Conservation (phyloP, 352 stramenopile genomes). For the Pythium dissimile region DNA sequence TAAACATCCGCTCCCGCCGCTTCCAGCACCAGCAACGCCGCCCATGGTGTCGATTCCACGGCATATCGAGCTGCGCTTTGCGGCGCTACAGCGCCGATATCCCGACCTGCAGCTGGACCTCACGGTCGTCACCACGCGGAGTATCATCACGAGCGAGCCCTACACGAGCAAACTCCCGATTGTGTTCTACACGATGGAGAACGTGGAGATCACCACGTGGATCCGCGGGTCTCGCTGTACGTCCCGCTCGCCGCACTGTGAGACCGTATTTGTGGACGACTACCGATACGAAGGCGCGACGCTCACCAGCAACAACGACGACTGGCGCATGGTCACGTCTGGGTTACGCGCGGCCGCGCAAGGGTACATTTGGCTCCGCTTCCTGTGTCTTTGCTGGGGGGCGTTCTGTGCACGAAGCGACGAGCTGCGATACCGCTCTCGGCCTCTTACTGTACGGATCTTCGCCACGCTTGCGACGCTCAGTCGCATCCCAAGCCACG, state of each 20-base stretch:
- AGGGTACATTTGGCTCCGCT: constrained; percentile 19
- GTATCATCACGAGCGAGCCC: background rate
- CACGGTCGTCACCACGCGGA: constrained; percentile 13
- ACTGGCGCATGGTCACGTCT: background rate
- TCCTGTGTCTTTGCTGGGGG: constrained; percentile 2
- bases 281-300: constrained; percentile 24
- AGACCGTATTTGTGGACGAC: constrained; percentile 20
- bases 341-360: constrained; percentile 10
- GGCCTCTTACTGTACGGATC: background rate
- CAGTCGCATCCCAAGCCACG: constrained; percentile 24
- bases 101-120: constrained; percentile 10
- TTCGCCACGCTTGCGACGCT: constrained; percentile 1
- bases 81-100: constrained; percentile 1
- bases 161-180: background rate
- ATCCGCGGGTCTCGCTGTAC: constrained; percentile 8
- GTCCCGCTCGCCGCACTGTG: background rate
- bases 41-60: background rate
- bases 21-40: background rate
- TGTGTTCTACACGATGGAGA: constrained; percentile 16
- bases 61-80: constrained; percentile 11
- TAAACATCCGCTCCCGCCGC: background rate
- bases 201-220: constrained; percentile 14
- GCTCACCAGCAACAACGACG: constrained; percentile 2
- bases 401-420: background rate
- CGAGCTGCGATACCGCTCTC: background rate